Evolutionary conservation across 2,329 filamentous ascomycete genomes (phyloP), one percentile per base, ranked within the genome.

Genomic region (Talaromyces sp.): DNA sequence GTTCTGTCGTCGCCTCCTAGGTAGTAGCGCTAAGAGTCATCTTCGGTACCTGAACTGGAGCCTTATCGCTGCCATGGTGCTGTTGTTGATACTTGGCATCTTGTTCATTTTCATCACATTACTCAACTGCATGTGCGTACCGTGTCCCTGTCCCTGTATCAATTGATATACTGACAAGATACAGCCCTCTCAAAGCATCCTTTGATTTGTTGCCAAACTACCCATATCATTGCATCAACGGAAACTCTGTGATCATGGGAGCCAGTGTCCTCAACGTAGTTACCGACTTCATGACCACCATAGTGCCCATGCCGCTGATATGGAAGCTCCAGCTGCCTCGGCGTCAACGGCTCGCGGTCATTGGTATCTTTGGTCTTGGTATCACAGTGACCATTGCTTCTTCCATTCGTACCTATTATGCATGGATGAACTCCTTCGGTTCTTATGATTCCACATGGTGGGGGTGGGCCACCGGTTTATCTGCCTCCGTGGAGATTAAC

Each of bases 51-150:
- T 69, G 57, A 71, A 72, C 33, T 61, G 50, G 33, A 50, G 63
- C 35, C 59, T 68, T 2, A 60, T 67, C n/a, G 63, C 31, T 2
- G 58, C 65, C 1, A 73, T 76, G 60, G 56, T 66, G 7, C 57
- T 76, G 13, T 69, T 77, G 19, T 61, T 58, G 2, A 17, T 69
- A 9, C 66, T 69, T 40, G 67, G 63, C 35, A n/a, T 65, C 1
- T 36, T 67, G 5, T 77, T 75, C 59, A 60, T 68, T 5, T 56
- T 71, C 11, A 51, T 71, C 25, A 70, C 70, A 21, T 64, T 76
- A 40, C 73, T 77, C 54, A 73, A 75, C 54, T 77, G 75, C 69
- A 63, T 61, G 74, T 76, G 62, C 63, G 73, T 72, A 8, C 13
- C 5, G n/a, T 21, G n/a, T 8, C 5, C 8, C 22, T 2, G 21